Evolutionary conservation across 1,284 basidiomycete species (phyloP).

Genomic region (Ustilago sp.): DNA sequence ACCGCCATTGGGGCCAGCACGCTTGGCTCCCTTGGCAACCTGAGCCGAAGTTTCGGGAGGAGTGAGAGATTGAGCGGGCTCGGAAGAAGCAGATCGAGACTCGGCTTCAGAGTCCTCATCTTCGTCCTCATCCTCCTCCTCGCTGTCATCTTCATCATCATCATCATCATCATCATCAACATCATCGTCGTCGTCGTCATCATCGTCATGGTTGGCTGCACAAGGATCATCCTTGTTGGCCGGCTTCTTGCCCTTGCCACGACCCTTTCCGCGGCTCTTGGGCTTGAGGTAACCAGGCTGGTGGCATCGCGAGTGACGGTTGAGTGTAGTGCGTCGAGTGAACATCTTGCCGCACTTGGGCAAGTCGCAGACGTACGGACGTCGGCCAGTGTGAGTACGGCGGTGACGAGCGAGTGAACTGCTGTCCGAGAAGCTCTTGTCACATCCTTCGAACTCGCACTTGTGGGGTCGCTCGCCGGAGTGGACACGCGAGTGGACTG

Average conservation of each 20-base stretch:
- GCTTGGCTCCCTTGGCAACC: constrained; percentile 42
- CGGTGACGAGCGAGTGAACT: constrained; percentile 76
- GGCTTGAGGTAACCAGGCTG: constrained; percentile 61
- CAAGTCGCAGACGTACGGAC: constrained; percentile 69
- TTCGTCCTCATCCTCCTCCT: constrained; percentile 38
- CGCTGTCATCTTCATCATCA: constrained; percentile 45
- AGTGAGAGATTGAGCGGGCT: constrained; percentile 33
- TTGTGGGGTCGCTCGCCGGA: constrained; percentile 89
- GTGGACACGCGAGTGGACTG: constrained; percentile 85
- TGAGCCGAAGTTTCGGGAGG: constrained; percentile 44
- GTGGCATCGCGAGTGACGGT: constrained; percentile 66
- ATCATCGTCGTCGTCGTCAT: constrained; percentile 54
- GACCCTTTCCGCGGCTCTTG: constrained; percentile 52
- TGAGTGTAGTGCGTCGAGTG: constrained; percentile 68
- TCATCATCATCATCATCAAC: constrained; percentile 58
- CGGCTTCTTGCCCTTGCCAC: constrained; percentile 53
- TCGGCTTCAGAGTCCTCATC: constrained; percentile 34
- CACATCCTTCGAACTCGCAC: constrained; percentile 76
- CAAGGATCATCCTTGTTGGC: constrained; percentile 23
- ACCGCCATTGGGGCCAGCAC: constrained; percentile 31
- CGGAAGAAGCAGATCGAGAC: constrained; percentile 41
- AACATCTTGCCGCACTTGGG: constrained; percentile 68
- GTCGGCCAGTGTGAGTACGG: constrained; percentile 77
- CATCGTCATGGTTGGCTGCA: constrained; percentile 26
- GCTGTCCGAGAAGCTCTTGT: constrained; percentile 74